Percentiles rank a stretch among this genome's conserved stretches.
Evolutionary conservation across 2,329 filamentous ascomycete genomes (phyloP).

Genomic region (Cryphonectria radicalis): DNA sequence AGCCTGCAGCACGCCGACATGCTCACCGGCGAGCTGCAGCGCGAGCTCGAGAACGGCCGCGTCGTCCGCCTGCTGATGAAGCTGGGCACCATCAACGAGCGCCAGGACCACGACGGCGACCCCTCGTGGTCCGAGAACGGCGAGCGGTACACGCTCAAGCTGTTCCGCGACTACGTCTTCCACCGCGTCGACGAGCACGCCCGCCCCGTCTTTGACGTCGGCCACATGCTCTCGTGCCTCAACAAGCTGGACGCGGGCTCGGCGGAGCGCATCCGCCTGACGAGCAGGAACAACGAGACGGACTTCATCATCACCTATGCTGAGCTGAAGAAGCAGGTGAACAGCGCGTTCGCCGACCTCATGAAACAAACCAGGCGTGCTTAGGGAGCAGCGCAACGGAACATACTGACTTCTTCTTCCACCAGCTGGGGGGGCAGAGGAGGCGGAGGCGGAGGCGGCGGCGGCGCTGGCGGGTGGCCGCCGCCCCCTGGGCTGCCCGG

Average conservation of each 20-base stretch:
- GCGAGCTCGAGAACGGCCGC: conserved; percentile 89
- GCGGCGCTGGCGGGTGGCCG: not conserved
- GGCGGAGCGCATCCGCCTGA: conserved; percentile 83
- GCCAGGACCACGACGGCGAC: conserved; percentile 81
- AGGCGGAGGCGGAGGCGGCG: no score
- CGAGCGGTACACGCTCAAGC: conserved; percentile 87
- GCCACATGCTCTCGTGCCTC: conserved; percentile 82
- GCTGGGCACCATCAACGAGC: conserved; percentile 85
- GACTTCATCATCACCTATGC: conserved; percentile 88
- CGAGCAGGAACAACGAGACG: conserved; percentile 88
- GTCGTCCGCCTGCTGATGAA: conserved; percentile 81
- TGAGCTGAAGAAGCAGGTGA: conserved; percentile 74
- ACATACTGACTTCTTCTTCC: not conserved
- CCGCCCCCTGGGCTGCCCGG: not conserved
- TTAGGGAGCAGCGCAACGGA: conserved; percentile 12
- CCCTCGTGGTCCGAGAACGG: conserved; percentile 88
- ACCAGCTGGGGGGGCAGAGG: not conserved
- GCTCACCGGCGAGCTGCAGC: conserved; percentile 70
- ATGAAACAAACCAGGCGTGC: conserved; percentile 45
- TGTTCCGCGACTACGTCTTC: conserved; percentile 97
- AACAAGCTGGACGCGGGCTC: conserved; percentile 92
- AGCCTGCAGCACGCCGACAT: conserved; percentile 80
- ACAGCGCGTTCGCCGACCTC: conserved; percentile 62
- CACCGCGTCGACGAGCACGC: conserved; percentile 90
- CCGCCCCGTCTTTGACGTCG: conserved; percentile 81